Evolutionary conservation across 495 filamentous ascomycete species (phyloP).

Genomic region (Aspergillus haitiensis): DNA sequence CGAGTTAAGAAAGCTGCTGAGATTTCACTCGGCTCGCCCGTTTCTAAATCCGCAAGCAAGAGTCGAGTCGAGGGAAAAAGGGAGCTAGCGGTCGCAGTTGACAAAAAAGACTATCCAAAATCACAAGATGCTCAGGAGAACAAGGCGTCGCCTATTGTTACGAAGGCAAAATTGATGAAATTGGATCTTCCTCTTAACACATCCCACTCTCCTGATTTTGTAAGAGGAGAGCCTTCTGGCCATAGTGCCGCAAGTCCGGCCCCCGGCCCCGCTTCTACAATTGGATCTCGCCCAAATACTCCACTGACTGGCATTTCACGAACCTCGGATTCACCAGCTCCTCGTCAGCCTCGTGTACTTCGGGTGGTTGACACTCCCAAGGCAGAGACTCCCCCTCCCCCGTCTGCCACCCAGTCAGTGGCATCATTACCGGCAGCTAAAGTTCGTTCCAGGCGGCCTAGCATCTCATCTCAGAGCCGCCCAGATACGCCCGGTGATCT

Average conservation of each 20-base stretch:
- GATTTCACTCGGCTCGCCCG: conserved; percentile 46
- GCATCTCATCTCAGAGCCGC: conserved; percentile 59
- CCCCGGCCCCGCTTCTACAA: conserved; percentile 27
- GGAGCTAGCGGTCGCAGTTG: conserved; percentile 25
- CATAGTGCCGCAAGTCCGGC: conserved; percentile 22
- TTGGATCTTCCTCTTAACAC: conserved; percentile 30
- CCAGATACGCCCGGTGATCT: conserved; percentile 81
- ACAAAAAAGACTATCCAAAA: conserved; percentile 27
- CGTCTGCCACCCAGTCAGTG: conserved; percentile 40
- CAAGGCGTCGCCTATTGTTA: conserved; percentile 15
- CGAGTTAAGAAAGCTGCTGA: conserved; percentile 40
- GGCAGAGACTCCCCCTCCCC: conserved; percentile 54
- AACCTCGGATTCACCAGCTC: conserved; percentile 48
- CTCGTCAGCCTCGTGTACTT: conserved; percentile 55
- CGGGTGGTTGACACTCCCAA: conserved; percentile 73
- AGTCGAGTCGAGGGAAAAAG: conserved; percentile 29
- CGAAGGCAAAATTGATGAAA: conserved; percentile 38
- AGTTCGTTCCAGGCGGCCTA: conserved; percentile 57
- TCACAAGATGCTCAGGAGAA: conserved; percentile 10
- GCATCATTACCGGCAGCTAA: conserved; percentile 44
- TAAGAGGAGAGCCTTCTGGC: conserved; percentile 27
- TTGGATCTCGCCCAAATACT: conserved; percentile 40
- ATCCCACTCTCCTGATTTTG: conserved; percentile 22
- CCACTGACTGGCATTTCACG: conserved; percentile 44
- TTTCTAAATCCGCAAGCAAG: conserved; percentile 40